Base-by-base conservation (phyloP, 768 basidiomycete species). In the Trametes meyenii region DNA sequence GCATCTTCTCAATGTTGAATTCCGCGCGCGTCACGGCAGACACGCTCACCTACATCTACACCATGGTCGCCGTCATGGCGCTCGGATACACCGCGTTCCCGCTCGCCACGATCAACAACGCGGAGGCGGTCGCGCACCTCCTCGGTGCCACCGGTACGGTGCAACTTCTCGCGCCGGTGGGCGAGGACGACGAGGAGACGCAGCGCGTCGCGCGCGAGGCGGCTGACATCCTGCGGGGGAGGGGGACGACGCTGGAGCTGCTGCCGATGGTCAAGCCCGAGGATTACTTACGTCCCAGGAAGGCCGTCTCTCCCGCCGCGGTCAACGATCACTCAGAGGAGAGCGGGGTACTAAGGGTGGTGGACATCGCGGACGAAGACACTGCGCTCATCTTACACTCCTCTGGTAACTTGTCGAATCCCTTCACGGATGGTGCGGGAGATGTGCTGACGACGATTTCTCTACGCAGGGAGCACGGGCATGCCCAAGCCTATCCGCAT, bases 61-160 rank as follows among this genome's bases (percentile, higher is more conserved):
- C 48, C 12, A 23, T 63, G 24, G 33, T 67, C 24, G 67, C 67
- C 13, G 42, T 70, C 38, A 55, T 70, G 39, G 45, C 60, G n/a
- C 61, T 64, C 7, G 69, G 67, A 10, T 52, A 49, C 45, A 48
- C 43, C 26, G 65, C 61, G 10, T 71, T 71, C 60, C 65, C 69
- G 3, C 56, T 73, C 17, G 70, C 72, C 0, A 54, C 67, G 5
- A 67, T 67, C 35, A 73, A 72, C 58, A 71, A 68, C 8, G 54
- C 67, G 12, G 56, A 55, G 4, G 71, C 67, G 1, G 60, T 74
- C 7, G 75, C 75, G 1, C 67, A 76, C 44, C 71, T 78, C 0
- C 59, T 79, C 13, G 35, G 46, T 16, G 55, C 61, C 50, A 72
- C 65, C 3, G 60, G 61, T 1, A 60, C 63, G 12, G 60, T 55